These are phyloP conservation scores for Rhizopogon vulgaris DNA, from an alignment of 768 basidiomycete species.

Conservation along the genomic window DNA sequence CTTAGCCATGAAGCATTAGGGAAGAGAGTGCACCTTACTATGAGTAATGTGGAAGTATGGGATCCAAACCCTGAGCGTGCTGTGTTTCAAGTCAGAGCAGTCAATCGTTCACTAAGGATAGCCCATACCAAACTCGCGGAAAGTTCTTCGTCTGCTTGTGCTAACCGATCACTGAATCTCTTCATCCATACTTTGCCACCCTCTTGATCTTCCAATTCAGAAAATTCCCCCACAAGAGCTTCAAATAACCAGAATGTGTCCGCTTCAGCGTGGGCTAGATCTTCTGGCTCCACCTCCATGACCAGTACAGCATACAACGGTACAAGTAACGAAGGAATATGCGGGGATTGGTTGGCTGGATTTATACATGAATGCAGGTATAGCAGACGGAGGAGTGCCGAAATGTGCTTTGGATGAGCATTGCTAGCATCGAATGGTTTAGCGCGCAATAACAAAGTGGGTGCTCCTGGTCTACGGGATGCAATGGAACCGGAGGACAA, in stretches of 20 bases:
- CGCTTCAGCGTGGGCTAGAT: constrained; percentile 64
- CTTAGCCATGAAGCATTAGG: not conserved
- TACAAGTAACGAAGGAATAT: constrained; percentile 63
- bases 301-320: constrained; percentile 59
- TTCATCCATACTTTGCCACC: constrained; percentile 57
- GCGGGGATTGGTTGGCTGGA: constrained; percentile 62
- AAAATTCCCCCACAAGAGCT: constrained; percentile 63
- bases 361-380: constrained; percentile 70
- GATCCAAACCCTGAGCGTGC: constrained; percentile 63
- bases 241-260: constrained; percentile 84
- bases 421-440: constrained; percentile 37
- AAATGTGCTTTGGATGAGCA: constrained; percentile 53
- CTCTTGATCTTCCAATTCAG: constrained; percentile 68
- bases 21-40: constrained; percentile 43
- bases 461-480: constrained; percentile 20
- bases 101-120: not conserved
- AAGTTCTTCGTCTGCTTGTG: constrained; percentile 61
- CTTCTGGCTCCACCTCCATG: constrained; percentile 56
- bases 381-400: constrained; percentile 61
- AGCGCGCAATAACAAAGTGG: constrained; percentile 43
- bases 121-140: constrained; percentile 47
- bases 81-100: constrained; percentile 20
- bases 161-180: constrained; percentile 52
- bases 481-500: constrained; percentile 29
- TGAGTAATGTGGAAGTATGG: constrained; percentile 71